These are phyloP conservation scores for Keithomyces neogunnii DNA, from an alignment of 2,329 filamentous ascomycete genomes.

Conservation along the genomic window DNA sequence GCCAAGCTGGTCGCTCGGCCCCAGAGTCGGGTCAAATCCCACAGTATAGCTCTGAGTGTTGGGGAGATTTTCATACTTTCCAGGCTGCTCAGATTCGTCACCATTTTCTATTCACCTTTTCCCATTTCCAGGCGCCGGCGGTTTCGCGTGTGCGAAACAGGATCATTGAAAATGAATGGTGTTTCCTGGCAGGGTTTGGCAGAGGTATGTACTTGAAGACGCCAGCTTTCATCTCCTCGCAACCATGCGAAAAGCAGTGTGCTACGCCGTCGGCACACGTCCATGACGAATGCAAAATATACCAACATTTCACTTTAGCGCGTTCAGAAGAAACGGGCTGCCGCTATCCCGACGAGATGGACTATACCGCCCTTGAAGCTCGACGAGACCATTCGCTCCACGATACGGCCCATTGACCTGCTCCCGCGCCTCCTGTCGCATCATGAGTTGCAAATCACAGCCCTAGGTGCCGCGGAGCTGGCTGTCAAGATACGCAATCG, in stretches of 20 bases:
- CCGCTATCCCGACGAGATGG: slow-evolving; percentile 9
- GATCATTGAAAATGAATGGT: slow-evolving; percentile 1
- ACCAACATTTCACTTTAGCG: neutral
- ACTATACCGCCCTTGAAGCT: slow-evolving; percentile 7
- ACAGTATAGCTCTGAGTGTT: too few species aligned
- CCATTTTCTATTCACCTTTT: slow-evolving; percentile 2
- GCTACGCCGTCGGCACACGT: neutral
- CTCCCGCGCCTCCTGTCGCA: slow-evolving; percentile 9
- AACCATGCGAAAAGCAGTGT: too few species aligned
- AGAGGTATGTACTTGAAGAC: slow-evolving; percentile 4
- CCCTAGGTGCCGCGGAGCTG: slow-evolving; percentile 9
- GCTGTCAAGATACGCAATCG: slow-evolving; percentile 9
- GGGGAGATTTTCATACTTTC: neutral
- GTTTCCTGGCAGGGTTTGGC: slow-evolving; percentile 7
- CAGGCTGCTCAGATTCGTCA: neutral
- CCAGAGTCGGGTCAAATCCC: too few species aligned
- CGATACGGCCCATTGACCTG: slow-evolving; percentile 6
- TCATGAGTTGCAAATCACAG: slow-evolving; percentile 15
- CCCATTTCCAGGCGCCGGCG: neutral
- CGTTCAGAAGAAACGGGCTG: slow-evolving; percentile 3
- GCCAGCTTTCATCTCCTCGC: too few species aligned
- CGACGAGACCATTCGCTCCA: slow-evolving; percentile 8
- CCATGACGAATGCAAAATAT: neutral
- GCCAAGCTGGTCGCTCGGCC: too few species aligned
- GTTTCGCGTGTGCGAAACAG: neutral